Base-by-base conservation (phyloP, 192 early-diverging fungal genomes). In the Gaertneriomyces semiglobifer region DNA sequence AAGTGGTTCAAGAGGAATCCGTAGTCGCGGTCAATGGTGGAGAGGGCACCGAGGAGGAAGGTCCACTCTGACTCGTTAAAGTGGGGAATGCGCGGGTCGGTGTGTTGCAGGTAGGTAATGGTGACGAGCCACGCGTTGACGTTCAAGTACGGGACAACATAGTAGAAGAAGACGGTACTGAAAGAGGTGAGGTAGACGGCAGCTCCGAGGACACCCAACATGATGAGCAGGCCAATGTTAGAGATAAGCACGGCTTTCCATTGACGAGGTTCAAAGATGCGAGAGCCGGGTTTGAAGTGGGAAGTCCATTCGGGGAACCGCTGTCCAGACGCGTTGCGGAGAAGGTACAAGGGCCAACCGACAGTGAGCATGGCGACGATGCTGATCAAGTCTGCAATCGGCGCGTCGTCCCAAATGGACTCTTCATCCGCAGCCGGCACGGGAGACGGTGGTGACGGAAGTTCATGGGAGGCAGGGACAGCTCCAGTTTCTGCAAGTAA, bases 71-170 rank as follows among this genome's bases (percentile, higher is more conserved):
- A 71, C 69, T 89, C 91, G 61, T 79, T 73, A 82, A 92, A 98
- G 73, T 96, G 92, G n/a, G 96, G 96, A 18, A 98, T 67, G 4
- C 70, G 76, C 38, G 91, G 83, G 70, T 95, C 86, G 53, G 93
- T 94, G 77, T 98, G 96, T 81, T 98, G 92, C 60, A 98, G 74
- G 73, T 80, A 98, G 6, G 95, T 98, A 72, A 98, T 98, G 60
- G 90, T 77, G n/a, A 98, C 93, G 46, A 98, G 84, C 93, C 93
- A 98, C 69, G 88, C 86, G 84, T 96, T 95, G 63, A 96, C 95
- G 71, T 87, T 79, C 47, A 95, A 69, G 76, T 96, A 98, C 7
- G 95, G 95, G n/a, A 93, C 74, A 18, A 90, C 75, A 74, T 98
- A 98, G 84, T 85, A 98, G 71, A 85, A 86, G 54, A 87, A 48